Evolutionary conservation across 2,329 filamentous ascomycete species (phyloP).

Genomic region (Epichloe scottii): DNA sequence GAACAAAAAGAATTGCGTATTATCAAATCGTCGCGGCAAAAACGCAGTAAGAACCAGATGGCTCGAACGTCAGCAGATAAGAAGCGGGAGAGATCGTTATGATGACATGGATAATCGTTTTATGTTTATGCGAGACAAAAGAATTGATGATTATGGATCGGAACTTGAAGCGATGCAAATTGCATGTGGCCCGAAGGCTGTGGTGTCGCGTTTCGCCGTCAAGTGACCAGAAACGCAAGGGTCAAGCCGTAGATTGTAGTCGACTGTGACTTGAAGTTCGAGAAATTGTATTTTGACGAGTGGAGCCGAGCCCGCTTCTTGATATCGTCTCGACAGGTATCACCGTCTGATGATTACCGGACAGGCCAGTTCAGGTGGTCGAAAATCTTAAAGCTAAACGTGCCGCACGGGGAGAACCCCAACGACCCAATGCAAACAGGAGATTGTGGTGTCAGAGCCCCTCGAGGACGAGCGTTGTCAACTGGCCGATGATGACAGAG

Average conservation of each 20-base stretch:
- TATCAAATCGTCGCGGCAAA: conserved; percentile 20
- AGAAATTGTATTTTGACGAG: not conserved
- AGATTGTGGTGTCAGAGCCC: conserved; percentile 6
- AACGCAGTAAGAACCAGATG: conserved; percentile 17
- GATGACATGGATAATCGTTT: conserved; percentile 28
- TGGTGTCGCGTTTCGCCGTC: not conserved
- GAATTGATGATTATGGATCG: conserved; percentile 12
- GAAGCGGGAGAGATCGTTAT: conserved; percentile 29
- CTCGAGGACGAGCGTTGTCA: not conserved
- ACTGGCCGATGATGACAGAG: not conserved
- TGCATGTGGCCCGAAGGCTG: not conserved
- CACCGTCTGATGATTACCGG: not conserved
- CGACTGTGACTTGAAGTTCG: not conserved
- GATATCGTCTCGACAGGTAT: not conserved
- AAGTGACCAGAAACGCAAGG: not conserved
- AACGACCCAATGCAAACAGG: conserved; percentile 13
- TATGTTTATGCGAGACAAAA: conserved; percentile 11
- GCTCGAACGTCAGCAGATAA: conserved; percentile 18
- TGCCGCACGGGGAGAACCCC: conserved; percentile 13
- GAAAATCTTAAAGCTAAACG: conserved; percentile 2
- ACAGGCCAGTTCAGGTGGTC: not conserved
- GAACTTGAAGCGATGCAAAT: not conserved
- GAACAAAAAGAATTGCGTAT: conserved; percentile 24
- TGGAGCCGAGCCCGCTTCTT: not conserved
- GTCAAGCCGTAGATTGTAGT: not conserved